Conservation (phyloP, 1,284 basidiomycete species). For the Cystobasidium sp. region DNA sequence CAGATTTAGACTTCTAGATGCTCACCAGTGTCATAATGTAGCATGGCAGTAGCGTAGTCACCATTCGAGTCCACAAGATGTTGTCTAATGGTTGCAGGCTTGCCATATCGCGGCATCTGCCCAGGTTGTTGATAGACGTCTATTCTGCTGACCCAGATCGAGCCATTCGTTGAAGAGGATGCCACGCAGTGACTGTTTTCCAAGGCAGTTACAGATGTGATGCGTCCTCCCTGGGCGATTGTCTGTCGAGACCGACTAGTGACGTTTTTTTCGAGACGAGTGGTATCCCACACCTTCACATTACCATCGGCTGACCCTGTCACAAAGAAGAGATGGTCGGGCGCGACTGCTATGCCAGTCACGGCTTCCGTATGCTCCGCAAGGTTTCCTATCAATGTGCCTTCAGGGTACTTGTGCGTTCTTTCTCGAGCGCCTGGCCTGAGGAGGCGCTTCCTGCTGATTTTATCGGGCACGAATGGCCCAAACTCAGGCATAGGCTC, state of each 20-base stretch:
- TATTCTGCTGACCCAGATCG: conserved; percentile 57
- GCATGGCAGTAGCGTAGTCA: conserved; percentile 57
- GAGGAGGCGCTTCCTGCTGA: conserved; percentile 59
- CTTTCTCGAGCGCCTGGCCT: conserved; percentile 54
- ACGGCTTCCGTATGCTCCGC: conserved; percentile 79
- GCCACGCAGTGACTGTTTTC: conserved; percentile 59
- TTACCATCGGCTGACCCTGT: conserved; percentile 83
- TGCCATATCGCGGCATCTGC: conserved; percentile 57
- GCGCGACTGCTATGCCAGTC: conserved; percentile 81
- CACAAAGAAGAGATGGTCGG: conserved; percentile 92
- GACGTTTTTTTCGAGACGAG: conserved; percentile 75
- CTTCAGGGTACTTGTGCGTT: conserved; percentile 61
- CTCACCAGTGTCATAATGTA: conserved; percentile 54
- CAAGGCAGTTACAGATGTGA: conserved; percentile 55
- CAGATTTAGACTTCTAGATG: neutral
- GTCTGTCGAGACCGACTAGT: conserved; percentile 59
- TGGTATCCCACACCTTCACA: conserved; percentile 81
- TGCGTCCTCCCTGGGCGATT: conserved; percentile 56
- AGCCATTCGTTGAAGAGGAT: conserved; percentile 57
- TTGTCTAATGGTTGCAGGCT: conserved; percentile 56
- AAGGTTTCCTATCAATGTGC: conserved; percentile 81
- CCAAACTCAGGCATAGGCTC: conserved; percentile 88
- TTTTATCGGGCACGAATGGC: conserved; percentile 64
- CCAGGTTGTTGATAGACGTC: conserved; percentile 54
- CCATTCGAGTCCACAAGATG: conserved; percentile 53